Evolutionary conservation across 495 filamentous ascomycete genomes (phyloP), one percentile per base, ranked within the genome.

Genomic region (Penicillium malachiteum): DNA sequence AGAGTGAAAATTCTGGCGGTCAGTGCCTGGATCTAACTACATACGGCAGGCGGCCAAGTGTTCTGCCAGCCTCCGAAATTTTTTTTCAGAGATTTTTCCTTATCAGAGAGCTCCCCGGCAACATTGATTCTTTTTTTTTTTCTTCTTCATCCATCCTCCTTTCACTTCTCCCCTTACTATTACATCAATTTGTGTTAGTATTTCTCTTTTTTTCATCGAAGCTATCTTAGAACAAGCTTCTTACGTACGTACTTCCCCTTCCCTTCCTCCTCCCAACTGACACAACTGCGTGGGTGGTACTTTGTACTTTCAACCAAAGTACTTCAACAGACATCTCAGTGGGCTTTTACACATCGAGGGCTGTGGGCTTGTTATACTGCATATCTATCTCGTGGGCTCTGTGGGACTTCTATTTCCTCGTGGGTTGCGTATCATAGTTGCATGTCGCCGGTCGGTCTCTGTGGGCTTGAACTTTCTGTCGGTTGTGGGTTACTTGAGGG

Each of bases 401-500:
- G 64, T 72, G 66, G 63, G 67, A 70, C 54, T 54, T 57, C 59
- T 54, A 56, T 59, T 66, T 66, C 62, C 65, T 71, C 63, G 73
- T 74, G 71, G 72, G 71, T 75, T 75, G 68, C 68, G 68, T 69
- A 62, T 68, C 57, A 66, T 69, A 74, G 66, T 75, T 71, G 73
- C 71, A 66, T 74, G 70, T 74, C 59, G 65, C 68, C 72, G 73
- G 70, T 68, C 71, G 50, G 50, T 68, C 68, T 67, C 69, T 76
- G 75, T 78, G 73, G 75, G 75, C 73, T 78, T 78, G 66, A 73
- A 71, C 67, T 72, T 59, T 26, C 41, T 46, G 72, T 76, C 67
- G 63, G 68, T 77, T 76, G 72, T 66, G 74, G 69, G 71, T 70
- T 72, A 67, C 68, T 73, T 74, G 75, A 75, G 73, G 74, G 68